Base-by-base conservation (phyloP, 2,329 filamentous ascomycete genomes). In the Aspergillus phoenicis region DNA sequence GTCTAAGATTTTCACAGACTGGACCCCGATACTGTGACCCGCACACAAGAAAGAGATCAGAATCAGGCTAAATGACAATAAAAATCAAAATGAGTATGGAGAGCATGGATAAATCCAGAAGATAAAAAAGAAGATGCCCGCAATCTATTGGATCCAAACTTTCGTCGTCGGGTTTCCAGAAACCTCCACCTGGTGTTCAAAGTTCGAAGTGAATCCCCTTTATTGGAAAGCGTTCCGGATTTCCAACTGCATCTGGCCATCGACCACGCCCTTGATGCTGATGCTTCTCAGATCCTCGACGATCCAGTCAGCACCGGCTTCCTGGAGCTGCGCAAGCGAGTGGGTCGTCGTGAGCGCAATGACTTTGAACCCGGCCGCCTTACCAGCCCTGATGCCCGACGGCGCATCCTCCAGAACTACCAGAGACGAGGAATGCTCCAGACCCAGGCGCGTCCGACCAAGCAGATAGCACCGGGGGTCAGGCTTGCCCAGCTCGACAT, bases 381-480 rank as follows among this genome's bases (percentile, higher is more conserved):
- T 96, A 52, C 93, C 93, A 28, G 93, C 87, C 65, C 80, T 83
- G 71, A 97, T 91, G 5, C 93, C 93, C 7, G 92, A 91, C 5
- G 93, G 93, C 59, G 91, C 91, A 79, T 97, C 93, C 78, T 97
- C 93, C 39, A 97, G 80, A 52, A 97, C 93, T 58, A 97, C 81
- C 47, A 94, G 77, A 57, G 77, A 83, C 28, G 79, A 76, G 36
- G 79, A 81, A 20, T 81, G 73, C 22, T 73, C 71, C 28, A 82
- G 66, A 0, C 82, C 82, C 15, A 93, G 82, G 64, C 83, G 83
- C 67, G 85, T 80, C 51, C 86, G 85, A 15, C 90, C 91, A 55
- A 93, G 81, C 54, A 82, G 75, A 75, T 93, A 94, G 79, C 90
- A 91, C 13, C 83, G 78, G 26, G 91, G 91, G 75, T 93, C 88